Base-by-base conservation (phyloP, 73 alveolate genomes). In the Paramecium bursaria region DNA sequence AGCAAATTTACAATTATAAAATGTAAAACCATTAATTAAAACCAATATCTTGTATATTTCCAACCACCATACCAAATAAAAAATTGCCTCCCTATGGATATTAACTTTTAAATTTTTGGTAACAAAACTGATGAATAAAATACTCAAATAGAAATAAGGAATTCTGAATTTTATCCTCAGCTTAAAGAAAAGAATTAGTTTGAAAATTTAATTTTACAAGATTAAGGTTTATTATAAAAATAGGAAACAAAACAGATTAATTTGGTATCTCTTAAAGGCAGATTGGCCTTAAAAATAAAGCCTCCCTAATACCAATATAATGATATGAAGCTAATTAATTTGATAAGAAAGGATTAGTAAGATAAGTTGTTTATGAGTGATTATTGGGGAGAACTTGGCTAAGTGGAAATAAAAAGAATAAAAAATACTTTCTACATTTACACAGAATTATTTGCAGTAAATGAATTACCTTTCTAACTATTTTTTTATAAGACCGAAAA, bases 41-140 rank as follows among this genome's bases (percentile, higher is more conserved):
- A 67, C 44, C 44, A 67, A 67, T 21, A 53, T 2, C 4, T 67
- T 6, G 57, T 67, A 19, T 67, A 67, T 67, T 67, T 67, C 7
- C 60, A 67, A 67, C 19, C 82, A 0, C 82, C 82, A 15, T 67
- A 39, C 44, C 10, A 67, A 67, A 67, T 67, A 21, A 67, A 67
- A 14, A 67, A 67, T 67, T 67, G 82, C 21, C 13, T 67, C 33
- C 82, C 82, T 39, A n/a, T 67, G 4, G 23, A 26, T 0, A 67
- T 67, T 39, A 19, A n/a, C 19, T 67, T 25, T 67, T 53, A 67
- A 39, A 39, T 67, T 4, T 67, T 21, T 35, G 82, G 82, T 2
- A 57, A 67, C n/a, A n/a, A n/a, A n/a, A n/a, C n/a, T 39, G 26
- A 30, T 14, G 49, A 67, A 67, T 4, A 15, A 67, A 47, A 15